These are phyloP conservation scores for Carex cristatella DNA, from an alignment of 176 grass and related monocot species.

Conservation along the genomic window DNA sequence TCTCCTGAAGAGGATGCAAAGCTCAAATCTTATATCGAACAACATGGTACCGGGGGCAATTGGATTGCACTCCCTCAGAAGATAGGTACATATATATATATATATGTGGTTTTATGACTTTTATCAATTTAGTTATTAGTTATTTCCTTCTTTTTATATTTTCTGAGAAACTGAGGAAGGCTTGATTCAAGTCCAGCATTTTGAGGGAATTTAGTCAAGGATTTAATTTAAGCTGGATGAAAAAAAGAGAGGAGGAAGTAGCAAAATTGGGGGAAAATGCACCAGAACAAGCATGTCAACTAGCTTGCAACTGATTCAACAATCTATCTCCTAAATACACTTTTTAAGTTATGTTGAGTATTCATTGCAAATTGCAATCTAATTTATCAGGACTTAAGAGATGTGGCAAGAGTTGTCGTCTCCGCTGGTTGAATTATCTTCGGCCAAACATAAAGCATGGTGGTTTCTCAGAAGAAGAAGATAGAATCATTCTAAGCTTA, in stretches of 20 bases:
- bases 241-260: neutral
- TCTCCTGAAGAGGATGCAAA: conserved; percentile 48
- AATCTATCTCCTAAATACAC: neutral
- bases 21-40: conserved; percentile 44
- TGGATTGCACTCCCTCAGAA: conserved; percentile 58
- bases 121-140: neutral
- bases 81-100: conserved; percentile 26
- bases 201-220: neutral
- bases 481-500: conserved; percentile 43
- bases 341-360: neutral
- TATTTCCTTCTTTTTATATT: neutral
- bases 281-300: neutral
- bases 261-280: neutral
- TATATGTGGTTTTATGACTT: neutral
- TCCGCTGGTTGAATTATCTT: conserved; percentile 63
- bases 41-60: conserved; percentile 40
- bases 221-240: neutral
- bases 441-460: conserved; percentile 51
- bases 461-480: conserved; percentile 49
- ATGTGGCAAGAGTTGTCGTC: conserved; percentile 42
- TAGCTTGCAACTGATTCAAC: neutral
- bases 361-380: neutral
- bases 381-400: conserved; percentile 28
- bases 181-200: neutral
- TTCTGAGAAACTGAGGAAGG: neutral